Evolutionary conservation across 371 early-diverging fungal species (phyloP), one percentile per base, ranked within the genome.

Genomic region (Smittium mucronatum): DNA sequence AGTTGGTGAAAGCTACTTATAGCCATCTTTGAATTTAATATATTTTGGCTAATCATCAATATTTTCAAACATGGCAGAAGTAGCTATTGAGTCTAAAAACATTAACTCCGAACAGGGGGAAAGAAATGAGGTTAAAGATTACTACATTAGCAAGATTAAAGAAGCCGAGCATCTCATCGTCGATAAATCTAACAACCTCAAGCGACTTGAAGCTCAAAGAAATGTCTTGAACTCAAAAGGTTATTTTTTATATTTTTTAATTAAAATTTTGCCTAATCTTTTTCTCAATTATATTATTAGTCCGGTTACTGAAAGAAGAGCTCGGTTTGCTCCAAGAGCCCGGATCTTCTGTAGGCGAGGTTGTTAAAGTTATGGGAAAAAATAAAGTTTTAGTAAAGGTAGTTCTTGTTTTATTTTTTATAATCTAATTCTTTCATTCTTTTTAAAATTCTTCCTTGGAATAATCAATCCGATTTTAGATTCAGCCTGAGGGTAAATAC

Each of bases 291-390:
- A 2, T 36, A 58, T 30, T 15, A 64, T 26, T 81, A 92, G 99
- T 99, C n/a, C 91, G 99, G 36, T 83, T 94, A 70, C 84, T 99
- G 35, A 89, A 95, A 68, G 99, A 99, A 76, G 99, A 99, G 81
- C 88, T 99, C 36, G 90, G 92, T 72, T 86, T 97, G 63, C 85
- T 99, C 11, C 98, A 99, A 78, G 99, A 99, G 75, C 95, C 97
- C 28, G 93, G 94, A 33, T 92, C 95, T 8, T 94, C 93, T 80
- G 98, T 99, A 57, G 99, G 98, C 69, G 97, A 97, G 81, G 97
- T 99, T 25, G 91, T 97, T 47, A 99, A 99, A 80, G 85, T 97
- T 67, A 98, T 99, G 94, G 99, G 99, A 72, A 98, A 99, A 83
- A 94, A 93, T 74, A 95, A 96, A 78, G 98, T 96, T 17, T 82